Conservation (phyloP, 805 yeast species). For the Starmerella sp. region DNA sequence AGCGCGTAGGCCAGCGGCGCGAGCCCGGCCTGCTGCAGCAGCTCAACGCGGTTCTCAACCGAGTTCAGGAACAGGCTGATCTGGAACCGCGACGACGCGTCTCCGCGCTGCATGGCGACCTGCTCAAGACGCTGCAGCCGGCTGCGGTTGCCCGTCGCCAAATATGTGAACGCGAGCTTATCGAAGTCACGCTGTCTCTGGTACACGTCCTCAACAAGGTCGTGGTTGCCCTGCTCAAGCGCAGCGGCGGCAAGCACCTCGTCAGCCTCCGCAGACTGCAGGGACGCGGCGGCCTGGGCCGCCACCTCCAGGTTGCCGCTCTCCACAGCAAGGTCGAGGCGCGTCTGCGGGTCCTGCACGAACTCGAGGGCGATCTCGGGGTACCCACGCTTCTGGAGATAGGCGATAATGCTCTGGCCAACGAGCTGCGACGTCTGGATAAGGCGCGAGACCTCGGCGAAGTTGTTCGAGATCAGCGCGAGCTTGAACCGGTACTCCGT, state of each 20-base stretch:
- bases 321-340: constrained; percentile 91
- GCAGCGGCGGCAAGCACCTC: constrained; percentile 77
- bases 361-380: constrained; percentile 97
- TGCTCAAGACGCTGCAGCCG: constrained; percentile 74
- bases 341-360: constrained; percentile 90
- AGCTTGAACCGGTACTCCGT: constrained; percentile 94
- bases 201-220: constrained; percentile 72
- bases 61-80: constrained; percentile 71
- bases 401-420: constrained; percentile 94
- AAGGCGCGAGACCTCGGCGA: constrained; percentile 80
- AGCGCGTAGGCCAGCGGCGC: constrained; percentile 84
- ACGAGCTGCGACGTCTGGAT: constrained; percentile 83
- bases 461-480: constrained; percentile 80
- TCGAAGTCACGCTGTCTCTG: constrained; percentile 83
- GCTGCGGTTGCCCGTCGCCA: constrained; percentile 66
- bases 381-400: constrained; percentile 86
- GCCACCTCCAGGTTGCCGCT: constrained; percentile 84
- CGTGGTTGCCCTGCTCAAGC: constrained; percentile 74
- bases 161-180: constrained; percentile 77
- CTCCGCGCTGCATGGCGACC: constrained; percentile 82
- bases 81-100: constrained; percentile 65
- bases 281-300: constrained; percentile 70
- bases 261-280: constrained; percentile 65
- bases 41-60: constrained; percentile 59
- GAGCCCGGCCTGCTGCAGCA: constrained; percentile 68